These are phyloP conservation scores for Marasmius sp. DNA, from an alignment of 1,284 basidiomycete species.

Conservation along the genomic window DNA sequence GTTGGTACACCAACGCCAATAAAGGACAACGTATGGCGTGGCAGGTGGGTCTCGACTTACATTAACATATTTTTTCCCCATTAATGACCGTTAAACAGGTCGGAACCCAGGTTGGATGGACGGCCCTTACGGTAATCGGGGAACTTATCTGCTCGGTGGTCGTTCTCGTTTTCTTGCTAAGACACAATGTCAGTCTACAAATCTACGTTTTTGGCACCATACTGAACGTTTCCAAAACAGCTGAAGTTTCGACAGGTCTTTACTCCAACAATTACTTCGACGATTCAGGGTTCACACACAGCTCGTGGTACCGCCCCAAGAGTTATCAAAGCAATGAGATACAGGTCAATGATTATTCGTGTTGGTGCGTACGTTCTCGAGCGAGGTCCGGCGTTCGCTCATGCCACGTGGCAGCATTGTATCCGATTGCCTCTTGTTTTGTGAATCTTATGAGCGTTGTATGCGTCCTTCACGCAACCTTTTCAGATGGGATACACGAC, in stretches of 20 bases:
- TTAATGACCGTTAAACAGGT: slow-evolving; percentile 2
- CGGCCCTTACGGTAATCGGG: slow-evolving; percentile 1
- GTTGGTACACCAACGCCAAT: slow-evolving; percentile 13
- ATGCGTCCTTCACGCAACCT: slow-evolving; percentile 10
- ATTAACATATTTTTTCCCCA: neutral
- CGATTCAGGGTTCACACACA: neutral
- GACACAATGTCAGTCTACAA: slow-evolving; percentile 1
- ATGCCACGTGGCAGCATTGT: slow-evolving; percentile 6
- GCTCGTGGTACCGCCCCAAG: neutral
- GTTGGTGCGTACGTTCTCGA: slow-evolving; percentile 4
- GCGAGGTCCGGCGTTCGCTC: neutral
- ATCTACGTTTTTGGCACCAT: neutral
- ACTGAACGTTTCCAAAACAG: neutral
- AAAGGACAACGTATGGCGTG: slow-evolving; percentile 4
- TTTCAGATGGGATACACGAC: slow-evolving; percentile 12
- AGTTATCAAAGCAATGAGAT: slow-evolving; percentile 1
- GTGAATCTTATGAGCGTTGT: slow-evolving; percentile 11
- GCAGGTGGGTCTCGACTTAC: slow-evolving; percentile 7
- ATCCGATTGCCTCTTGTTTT: slow-evolving; percentile 13
- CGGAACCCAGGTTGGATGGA: slow-evolving; percentile 12
- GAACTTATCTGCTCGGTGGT: slow-evolving; percentile 2
- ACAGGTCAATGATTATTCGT: slow-evolving; percentile 9
- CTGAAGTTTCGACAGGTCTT: neutral
- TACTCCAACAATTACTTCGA: neutral
- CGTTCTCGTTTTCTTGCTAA: slow-evolving; percentile 4